Base-by-base conservation (phyloP, 2,329 filamentous ascomycete species). In the Dactylellina drechsleri region DNA sequence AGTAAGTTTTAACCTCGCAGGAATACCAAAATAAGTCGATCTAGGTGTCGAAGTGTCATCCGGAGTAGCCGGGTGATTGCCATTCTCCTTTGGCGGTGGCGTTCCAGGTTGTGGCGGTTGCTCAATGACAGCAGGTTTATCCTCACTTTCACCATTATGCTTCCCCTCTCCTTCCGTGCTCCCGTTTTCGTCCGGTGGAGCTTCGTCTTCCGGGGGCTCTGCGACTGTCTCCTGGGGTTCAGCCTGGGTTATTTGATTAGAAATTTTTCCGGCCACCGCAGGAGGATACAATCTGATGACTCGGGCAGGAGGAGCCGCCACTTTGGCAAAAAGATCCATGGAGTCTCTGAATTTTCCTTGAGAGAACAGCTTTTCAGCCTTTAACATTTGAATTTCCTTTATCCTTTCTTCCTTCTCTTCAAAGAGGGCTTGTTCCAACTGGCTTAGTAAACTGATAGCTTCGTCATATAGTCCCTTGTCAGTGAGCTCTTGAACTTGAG, bases 391-490 rank as follows among this genome's bases (percentile, higher is more conserved):
- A 79, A 96, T 89, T 79, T 96, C 91, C 28, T 93, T 88, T 73
- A 97, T 85, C 8, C 91, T 90, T 58, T 90, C 89, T 7, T 86
- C 85, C 82, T 99, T 99, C 54, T 88, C 87, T 53, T 77, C 77
- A 20, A 99, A 85, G 20, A 99, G 84, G 0, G 94, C 96, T 82
- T 97, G 94, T 82, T 99, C 95, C 0, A 99, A 87, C 89, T 97
- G 93, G 57, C 87, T 86, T 5, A 98, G 84, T 7, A 99, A 84
- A 80, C 93, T 97, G 76, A 98, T 91, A 0, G 94, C 94, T 82
- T 99, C 96, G 79, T 99, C 94, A 65, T 93, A 92, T 74, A 88
- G 87, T 8, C 86, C 88, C 73, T 87, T 87, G 18, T 89, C 86
- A 0, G 96, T 88, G 26, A 99, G 85, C 77, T 95, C 89, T 73